Evolutionary conservation across 2,329 filamentous ascomycete genomes (phyloP).

Genomic region (Colletotrichum tofieldiae): DNA sequence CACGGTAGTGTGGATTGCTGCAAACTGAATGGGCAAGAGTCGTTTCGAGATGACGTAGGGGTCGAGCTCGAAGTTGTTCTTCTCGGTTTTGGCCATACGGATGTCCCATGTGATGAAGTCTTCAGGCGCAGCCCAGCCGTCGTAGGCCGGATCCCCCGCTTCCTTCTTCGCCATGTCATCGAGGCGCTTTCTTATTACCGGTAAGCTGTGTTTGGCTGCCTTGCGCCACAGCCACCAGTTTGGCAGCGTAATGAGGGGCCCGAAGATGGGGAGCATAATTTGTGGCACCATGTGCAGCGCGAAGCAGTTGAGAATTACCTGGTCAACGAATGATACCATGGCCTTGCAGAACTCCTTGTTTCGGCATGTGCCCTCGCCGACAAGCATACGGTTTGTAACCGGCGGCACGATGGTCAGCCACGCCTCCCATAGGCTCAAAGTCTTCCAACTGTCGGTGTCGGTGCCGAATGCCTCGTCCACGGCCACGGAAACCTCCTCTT

Average conservation of each 20-base stretch:
- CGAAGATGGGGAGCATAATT: slow-evolving; percentile 65
- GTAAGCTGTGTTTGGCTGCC: slow-evolving; percentile 59
- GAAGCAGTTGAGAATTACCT: slow-evolving; percentile 62
- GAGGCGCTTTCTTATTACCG: slow-evolving; percentile 66
- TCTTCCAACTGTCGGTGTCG: slow-evolving; percentile 55
- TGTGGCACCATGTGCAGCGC: slow-evolving; percentile 63
- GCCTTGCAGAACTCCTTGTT: slow-evolving; percentile 62
- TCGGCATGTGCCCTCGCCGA: slow-evolving; percentile 56
- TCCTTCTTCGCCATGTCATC: slow-evolving; percentile 61
- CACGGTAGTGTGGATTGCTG: slow-evolving; percentile 72
- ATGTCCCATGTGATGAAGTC: slow-evolving; percentile 74
- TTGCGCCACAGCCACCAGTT: slow-evolving; percentile 65
- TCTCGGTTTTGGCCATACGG: slow-evolving; percentile 64
- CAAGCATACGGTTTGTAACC: slow-evolving; percentile 61
- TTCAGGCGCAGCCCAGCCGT: slow-evolving; percentile 63
- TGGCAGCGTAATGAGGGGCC: slow-evolving; percentile 60
- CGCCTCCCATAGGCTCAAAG: slow-evolving; percentile 61
- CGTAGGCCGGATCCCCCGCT: slow-evolving; percentile 56
- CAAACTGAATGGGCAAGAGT: slow-evolving; percentile 71
- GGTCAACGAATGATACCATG: slow-evolving; percentile 66
- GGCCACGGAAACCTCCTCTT: slow-evolving; percentile 57
- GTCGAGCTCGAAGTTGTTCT: slow-evolving; percentile 59
- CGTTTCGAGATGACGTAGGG: slow-evolving; percentile 65
- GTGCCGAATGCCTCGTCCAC: slow-evolving; percentile 54
- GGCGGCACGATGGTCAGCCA: slow-evolving; percentile 60